phyloP scores from a whole-genome alignment of 1,284 basidiomycete genomes.

The Ceratobasidium sp. region DNA sequence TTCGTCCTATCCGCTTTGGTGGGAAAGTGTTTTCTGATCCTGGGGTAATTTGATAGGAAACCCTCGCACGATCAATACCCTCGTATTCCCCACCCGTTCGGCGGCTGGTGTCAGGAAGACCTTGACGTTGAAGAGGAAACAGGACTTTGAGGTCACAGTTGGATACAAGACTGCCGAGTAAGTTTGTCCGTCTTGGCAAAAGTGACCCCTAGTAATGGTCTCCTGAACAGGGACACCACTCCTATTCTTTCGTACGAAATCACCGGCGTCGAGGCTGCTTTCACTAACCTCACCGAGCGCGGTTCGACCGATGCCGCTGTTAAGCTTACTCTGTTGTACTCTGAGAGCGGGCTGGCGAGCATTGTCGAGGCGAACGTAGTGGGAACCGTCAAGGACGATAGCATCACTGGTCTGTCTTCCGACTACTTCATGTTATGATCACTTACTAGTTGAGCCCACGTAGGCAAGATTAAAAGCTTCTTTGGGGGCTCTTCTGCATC shows the following conservation, averaged over 20 bases:
- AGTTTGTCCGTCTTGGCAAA: background rate
- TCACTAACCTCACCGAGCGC: conserved; percentile 77
- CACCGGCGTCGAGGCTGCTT: conserved; percentile 72
- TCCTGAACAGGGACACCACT: background rate
- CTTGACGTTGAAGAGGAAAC: conserved; percentile 80
- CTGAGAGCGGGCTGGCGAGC: conserved; percentile 84
- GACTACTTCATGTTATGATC: conserved; percentile 42
- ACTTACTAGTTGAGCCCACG: background rate
- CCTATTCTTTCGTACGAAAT: conserved; percentile 65
- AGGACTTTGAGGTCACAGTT: conserved; percentile 79
- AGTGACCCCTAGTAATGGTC: too few species aligned
- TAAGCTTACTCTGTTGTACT: conserved; percentile 82
- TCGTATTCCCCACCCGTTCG: conserved; percentile 79
- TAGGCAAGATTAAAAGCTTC: conserved; percentile 85
- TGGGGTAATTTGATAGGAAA: conserved; percentile 51
- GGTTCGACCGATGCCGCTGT: conserved; percentile 74
- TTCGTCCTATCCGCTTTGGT: background rate
- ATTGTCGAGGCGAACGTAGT: conserved; percentile 79
- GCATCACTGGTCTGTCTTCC: conserved; percentile 69
- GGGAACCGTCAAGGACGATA: conserved; percentile 81
- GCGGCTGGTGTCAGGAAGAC: conserved; percentile 84
- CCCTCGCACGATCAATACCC: conserved; percentile 74
- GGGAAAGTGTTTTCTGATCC: background rate
- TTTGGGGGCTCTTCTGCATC: conserved; percentile 66
- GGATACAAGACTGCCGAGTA: conserved; percentile 67